Percentiles rank a stretch among this genome's conserved stretches.
Evolutionary conservation across 306 rosid genomes (phyloP).

Genomic region (Urtica urens): DNA sequence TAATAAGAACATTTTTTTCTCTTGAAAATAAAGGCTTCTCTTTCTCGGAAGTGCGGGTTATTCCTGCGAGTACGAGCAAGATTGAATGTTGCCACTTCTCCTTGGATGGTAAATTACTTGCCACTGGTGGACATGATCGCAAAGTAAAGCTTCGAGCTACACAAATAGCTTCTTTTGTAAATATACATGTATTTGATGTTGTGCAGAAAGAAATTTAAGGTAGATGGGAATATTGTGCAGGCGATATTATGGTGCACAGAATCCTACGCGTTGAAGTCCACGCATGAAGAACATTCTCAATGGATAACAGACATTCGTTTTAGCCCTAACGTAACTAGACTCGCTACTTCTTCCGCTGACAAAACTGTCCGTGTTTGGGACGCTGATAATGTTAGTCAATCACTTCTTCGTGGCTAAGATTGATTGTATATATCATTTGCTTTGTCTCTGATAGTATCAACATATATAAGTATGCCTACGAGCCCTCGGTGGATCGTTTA

Average conservation of each 20-base stretch:
- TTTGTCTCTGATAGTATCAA: too few relatives aligned
- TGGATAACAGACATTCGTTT: constrained; percentile 71
- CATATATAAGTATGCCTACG: too few relatives aligned
- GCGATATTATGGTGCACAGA: constrained; percentile 72
- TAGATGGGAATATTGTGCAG: constrained; percentile 33
- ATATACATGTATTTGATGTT: too few relatives aligned
- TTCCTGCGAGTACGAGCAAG: constrained; percentile 44
- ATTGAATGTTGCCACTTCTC: constrained; percentile 81
- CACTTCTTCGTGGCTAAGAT: not conserved
- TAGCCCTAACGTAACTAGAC: constrained; percentile 43
- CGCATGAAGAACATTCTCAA: constrained; percentile 62
- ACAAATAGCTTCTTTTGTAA: too few relatives aligned
- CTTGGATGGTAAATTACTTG: constrained; percentile 74
- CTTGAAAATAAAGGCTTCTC: constrained; percentile 27
- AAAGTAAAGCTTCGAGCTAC: constrained; percentile 36
- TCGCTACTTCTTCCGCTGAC: constrained; percentile 87
- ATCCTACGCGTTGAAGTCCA: constrained; percentile 34
- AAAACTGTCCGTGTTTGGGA: constrained; percentile 80
- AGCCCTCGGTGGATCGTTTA: too few relatives aligned
- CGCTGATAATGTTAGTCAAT: constrained; percentile 52
- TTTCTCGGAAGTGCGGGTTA: constrained; percentile 33
- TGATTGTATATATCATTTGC: too few relatives aligned
- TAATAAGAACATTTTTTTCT: constrained; percentile 9
- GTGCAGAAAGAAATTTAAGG: not conserved
- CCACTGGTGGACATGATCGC: constrained; percentile 73